Conservation (phyloP, 192 early-diverging fungal genomes). For the Gigaspora rosea region DNA sequence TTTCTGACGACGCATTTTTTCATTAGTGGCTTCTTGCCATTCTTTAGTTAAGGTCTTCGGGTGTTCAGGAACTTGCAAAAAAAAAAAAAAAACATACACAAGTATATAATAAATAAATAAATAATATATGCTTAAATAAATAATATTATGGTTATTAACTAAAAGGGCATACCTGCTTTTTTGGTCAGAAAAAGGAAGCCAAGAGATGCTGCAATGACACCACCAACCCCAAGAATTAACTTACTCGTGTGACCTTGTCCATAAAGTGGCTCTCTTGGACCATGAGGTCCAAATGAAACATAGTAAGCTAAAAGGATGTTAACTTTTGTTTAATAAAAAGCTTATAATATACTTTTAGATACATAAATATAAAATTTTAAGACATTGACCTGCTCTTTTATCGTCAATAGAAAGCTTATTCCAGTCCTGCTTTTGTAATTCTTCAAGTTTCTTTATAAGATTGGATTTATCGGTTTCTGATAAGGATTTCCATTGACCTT, state of each 20-base stretch:
- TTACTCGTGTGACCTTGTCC: slow-evolving; percentile 72
- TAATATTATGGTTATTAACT: too few species aligned
- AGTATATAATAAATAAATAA: too few species aligned
- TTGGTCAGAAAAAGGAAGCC: slow-evolving; percentile 55
- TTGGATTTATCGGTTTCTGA: slow-evolving; percentile 79
- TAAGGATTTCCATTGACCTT: slow-evolving; percentile 65
- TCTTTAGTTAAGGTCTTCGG: slow-evolving; percentile 73
- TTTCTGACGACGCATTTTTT: slow-evolving; percentile 67
- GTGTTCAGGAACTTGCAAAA: slow-evolving; percentile 54
- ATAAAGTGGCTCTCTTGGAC: slow-evolving; percentile 73
- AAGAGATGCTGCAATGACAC: slow-evolving; percentile 52
- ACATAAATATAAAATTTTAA: neutral
- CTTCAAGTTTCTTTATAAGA: slow-evolving; percentile 75
- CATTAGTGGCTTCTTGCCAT: slow-evolving; percentile 85
- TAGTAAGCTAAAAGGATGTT: slow-evolving; percentile 71
- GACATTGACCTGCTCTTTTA: slow-evolving; percentile 87
- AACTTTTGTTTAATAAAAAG: neutral
- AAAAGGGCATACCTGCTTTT: neutral
- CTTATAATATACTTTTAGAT: neutral
- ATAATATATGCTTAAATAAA: too few species aligned
- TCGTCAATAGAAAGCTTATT: slow-evolving; percentile 87
- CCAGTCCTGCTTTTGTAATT: slow-evolving; percentile 96
- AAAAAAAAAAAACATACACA: too few species aligned
- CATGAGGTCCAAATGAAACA: slow-evolving; percentile 94
- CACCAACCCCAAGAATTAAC: slow-evolving; percentile 65